Evolutionary conservation across 2,329 filamentous ascomycete genomes (phyloP).

Genomic region (Paecilomyces niveus): DNA sequence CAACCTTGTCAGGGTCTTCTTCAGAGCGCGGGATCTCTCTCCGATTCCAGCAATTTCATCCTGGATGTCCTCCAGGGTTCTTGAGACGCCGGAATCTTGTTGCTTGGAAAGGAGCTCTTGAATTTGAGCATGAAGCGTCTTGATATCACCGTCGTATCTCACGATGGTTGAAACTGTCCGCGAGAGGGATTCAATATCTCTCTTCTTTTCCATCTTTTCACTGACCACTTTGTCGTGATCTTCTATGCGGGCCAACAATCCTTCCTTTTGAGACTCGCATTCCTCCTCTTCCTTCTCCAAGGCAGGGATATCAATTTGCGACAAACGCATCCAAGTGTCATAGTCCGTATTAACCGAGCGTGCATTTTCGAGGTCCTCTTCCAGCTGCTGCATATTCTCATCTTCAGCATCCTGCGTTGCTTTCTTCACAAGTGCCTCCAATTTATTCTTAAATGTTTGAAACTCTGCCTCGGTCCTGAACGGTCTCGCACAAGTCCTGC

Average conservation of each 20-base stretch:
- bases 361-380: constrained; percentile 56
- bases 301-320: constrained; percentile 60
- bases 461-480: constrained; percentile 57
- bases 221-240: constrained; percentile 60
- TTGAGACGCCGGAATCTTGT: constrained; percentile 55
- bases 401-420: constrained; percentile 51
- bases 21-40: constrained; percentile 60
- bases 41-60: constrained; percentile 61
- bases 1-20: constrained; percentile 58
- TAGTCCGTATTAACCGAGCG: constrained; percentile 60
- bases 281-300: constrained; percentile 58
- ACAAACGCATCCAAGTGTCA: constrained; percentile 66
- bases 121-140: constrained; percentile 65
- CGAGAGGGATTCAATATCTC: constrained; percentile 66
- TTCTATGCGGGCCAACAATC: constrained; percentile 56
- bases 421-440: constrained; percentile 51
- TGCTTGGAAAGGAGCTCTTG: constrained; percentile 69
- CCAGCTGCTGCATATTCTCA: constrained; percentile 54
- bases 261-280: constrained; percentile 56
- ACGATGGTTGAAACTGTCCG: constrained; percentile 71
- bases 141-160: constrained; percentile 65
- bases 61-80: constrained; percentile 78
- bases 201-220: constrained; percentile 56
- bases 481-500: constrained; percentile 65
- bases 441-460: constrained; percentile 57